Evolutionary conservation across 1,284 basidiomycete genomes (phyloP), one percentile per base, ranked within the genome.

Genomic region (Ceratobasidium sp.): DNA sequence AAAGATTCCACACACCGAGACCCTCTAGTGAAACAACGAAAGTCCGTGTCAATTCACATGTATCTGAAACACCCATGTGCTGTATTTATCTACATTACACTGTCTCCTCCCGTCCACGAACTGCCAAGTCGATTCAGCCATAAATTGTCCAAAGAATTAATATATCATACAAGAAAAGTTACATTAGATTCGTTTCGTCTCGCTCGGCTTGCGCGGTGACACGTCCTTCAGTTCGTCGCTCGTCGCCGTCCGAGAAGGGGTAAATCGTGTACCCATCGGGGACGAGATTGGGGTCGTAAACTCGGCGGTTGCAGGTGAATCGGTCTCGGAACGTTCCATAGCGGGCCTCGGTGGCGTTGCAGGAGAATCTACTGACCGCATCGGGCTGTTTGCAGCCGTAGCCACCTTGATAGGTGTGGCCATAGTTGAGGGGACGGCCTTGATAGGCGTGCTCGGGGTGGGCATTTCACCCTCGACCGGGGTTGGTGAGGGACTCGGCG

Each of bases 51-150:
- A 65, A 51, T 51, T 54, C 34, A 1, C 48, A 37, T 66, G 49
- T 66, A 66, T 66, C n/a, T 64, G 49, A 66, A 49, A 66, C 64
- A 66, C 34, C 29, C 27, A 53, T 37, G 34, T 37, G 24, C 49
- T 66, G 64, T 66, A 66, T 39, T 54, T 39, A 54, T 66, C 64
- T 66, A 53, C 64, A 66, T 48, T 64, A 64, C 62, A 64, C 48
- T 27, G 41, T 62, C 43, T 14, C 14, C n/a, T 41, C 58, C 7
- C 56, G 11, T 46, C 41, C 39, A 62, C 24, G 31, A 41, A 39
- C 59, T 46, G 34, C 9, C 49, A 51, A 22, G 29, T 39, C 64
- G 29, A 69, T 69, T 46, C n/a, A 62, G 39, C 24, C 39, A 62
- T 24, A 27, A 62, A 58, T 66, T 39, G 49, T 37, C 64, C 64